Conservation (phyloP, 306 rosid genomes). For the Abrus pulchellus region DNA sequence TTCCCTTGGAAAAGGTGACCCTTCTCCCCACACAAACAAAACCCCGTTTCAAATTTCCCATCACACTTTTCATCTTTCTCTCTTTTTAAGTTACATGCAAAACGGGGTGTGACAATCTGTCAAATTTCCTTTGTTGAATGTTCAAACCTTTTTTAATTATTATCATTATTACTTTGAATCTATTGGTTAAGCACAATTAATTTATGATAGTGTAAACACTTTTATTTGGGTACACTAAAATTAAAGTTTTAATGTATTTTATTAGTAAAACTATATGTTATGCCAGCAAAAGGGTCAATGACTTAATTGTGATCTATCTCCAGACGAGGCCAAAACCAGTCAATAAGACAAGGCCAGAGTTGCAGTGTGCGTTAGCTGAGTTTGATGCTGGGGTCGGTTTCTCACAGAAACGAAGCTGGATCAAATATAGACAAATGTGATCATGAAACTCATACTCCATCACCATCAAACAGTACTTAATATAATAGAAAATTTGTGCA, state of each 20-base stretch:
- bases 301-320: slow-evolving; percentile 30
- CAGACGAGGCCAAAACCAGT: slow-evolving; percentile 53
- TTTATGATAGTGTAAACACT: background rate
- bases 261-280: background rate
- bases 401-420: slow-evolving; percentile 43
- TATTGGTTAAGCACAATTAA: background rate
- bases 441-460: slow-evolving; percentile 42
- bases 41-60: background rate
- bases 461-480: slow-evolving; percentile 32
- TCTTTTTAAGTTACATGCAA: slow-evolving; percentile 1
- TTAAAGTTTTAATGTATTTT: background rate
- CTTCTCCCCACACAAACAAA: background rate
- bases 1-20: slow-evolving; percentile 51
- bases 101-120: slow-evolving; percentile 7
- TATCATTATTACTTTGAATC: background rate
- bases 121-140: slow-evolving; percentile 30
- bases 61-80: background rate
- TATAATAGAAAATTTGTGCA: slow-evolving; percentile 32
- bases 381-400: slow-evolving; percentile 50
- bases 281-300: slow-evolving; percentile 25
- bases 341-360: slow-evolving; percentile 66
- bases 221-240: no score
- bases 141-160: background rate
- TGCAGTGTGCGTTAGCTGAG: slow-evolving; percentile 52
- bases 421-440: slow-evolving; percentile 51